Percentiles rank a stretch among this genome's conserved stretches.
phyloP scores from a whole-genome alignment of 768 basidiomycete genomes.

The Chalciporus piperatus region DNA sequence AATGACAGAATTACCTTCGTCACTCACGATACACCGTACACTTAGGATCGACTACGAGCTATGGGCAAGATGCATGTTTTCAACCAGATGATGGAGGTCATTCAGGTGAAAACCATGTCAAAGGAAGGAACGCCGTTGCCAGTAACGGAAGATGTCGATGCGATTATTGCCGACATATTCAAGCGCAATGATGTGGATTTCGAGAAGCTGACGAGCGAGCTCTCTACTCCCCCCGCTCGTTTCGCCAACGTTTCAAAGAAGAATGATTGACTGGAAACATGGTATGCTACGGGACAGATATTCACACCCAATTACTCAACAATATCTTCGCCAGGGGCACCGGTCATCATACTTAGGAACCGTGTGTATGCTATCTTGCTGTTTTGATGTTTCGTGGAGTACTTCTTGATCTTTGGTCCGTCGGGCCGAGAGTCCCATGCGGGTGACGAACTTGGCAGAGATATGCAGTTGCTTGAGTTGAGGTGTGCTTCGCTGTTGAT shows the following conservation, averaged over 20 bases:
- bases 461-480: background rate
- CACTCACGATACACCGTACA: background rate
- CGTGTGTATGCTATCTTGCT: background rate
- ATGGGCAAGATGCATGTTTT: slow-evolving; percentile 33
- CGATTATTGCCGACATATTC: slow-evolving; percentile 32
- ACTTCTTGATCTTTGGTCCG: background rate
- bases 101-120: slow-evolving; percentile 30
- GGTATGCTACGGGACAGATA: background rate
- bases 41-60: slow-evolving; percentile 24
- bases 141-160: slow-evolving; percentile 30
- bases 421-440: background rate
- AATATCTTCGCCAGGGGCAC: too few species aligned
- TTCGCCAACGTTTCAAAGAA: slow-evolving; percentile 28
- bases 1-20: background rate
- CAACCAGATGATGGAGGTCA: slow-evolving; percentile 32
- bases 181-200: slow-evolving; percentile 31
- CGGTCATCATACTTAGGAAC: background rate
- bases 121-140: slow-evolving; percentile 20
- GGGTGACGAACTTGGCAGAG: background rate
- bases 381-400: background rate
- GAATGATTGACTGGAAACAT: slow-evolving; percentile 19
- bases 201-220: slow-evolving; percentile 25
- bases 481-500: background rate
- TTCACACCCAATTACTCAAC: background rate
- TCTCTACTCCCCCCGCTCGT: slow-evolving; percentile 19